Base-by-base conservation (phyloP, 257 asterid species). In the Rehmannia glutinosa region DNA sequence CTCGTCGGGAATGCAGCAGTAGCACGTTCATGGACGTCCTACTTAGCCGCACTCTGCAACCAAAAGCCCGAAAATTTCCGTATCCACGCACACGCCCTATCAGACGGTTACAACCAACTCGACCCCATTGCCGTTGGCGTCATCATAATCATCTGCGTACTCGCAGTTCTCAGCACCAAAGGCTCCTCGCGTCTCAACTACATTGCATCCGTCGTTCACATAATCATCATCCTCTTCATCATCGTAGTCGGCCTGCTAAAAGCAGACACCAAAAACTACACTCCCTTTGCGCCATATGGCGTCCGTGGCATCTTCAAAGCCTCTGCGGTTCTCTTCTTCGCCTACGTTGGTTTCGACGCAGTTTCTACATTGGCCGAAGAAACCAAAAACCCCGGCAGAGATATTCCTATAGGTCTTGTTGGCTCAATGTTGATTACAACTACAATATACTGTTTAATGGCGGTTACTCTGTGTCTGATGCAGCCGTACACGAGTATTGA, bases 341-440 rank as follows among this genome's bases (percentile, higher is more conserved):
- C 91, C 12, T 84, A 80, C 50, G 77, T 82, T 0, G 91, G 91
- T 0, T 84, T 84, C 57, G 91, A 84, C 17, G 91, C 91, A 0
- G 86, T 84, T n/a, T 71, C 91, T 42, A 85, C 91, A 30, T 73
- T 85, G 86, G 91, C 91, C 0, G 91, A 85, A 70, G 91, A 85
- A 25, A 80, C 91, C 2, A 80, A 80, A 43, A 78, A 85, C 13
- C 91, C 88, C 0, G 81, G 63, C 43, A 28, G 75, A 8, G 91
- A 85, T 28, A 80, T 85, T 62, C 91, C 91, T 10, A 75, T 85
- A 2, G 91, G 91, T 20, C 83, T 85, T 2, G 86, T 85, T 0
- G 88, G 91, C 1, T 85, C 91, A 0, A 82, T 85, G 84, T 80
- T 82, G 68, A 62, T 85, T 56, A 80, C 82, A 13, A 85, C 84